A percentile compares a stretch with the other conserved stretches of the same genome.
These are phyloP conservation scores for Podila epicladia DNA, from an alignment of 192 early-diverging fungal genomes.

Conservation along the genomic window DNA sequence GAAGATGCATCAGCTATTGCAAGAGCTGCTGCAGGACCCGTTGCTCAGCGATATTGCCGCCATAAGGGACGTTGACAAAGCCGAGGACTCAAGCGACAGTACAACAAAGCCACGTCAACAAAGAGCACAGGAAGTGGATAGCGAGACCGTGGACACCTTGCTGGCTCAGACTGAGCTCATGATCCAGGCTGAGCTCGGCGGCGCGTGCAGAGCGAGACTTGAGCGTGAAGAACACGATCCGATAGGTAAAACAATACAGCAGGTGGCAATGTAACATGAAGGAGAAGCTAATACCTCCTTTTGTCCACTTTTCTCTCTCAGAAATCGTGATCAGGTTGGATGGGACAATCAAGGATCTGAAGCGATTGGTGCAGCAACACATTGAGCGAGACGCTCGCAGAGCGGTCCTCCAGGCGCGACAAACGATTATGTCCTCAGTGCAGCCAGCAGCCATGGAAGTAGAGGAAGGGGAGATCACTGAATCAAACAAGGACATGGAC, in stretches of 20 bases:
- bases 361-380: neutral
- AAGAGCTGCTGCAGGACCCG: constrained; percentile 83
- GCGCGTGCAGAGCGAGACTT: neutral
- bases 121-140: neutral
- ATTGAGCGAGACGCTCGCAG: neutral
- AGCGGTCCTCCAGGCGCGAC: neutral
- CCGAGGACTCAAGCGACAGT: neutral
- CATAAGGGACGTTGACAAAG: constrained; percentile 4
- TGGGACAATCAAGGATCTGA: neutral
- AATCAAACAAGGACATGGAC: neutral
- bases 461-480: neutral
- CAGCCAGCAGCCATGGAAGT: neutral
- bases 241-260: neutral
- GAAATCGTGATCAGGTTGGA: neutral
- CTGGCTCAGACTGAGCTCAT: neutral
- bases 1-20: constrained; percentile 96
- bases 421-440: neutral
- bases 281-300: neutral
- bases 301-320: neutral
- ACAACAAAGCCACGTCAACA: neutral
- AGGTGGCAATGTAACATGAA: neutral
- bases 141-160: neutral
- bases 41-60: constrained; percentile 82
- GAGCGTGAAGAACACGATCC: neutral
- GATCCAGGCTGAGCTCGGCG: neutral